Base-by-base conservation (phyloP, 257 asterid species). In the Scutellaria baicalensis region DNA sequence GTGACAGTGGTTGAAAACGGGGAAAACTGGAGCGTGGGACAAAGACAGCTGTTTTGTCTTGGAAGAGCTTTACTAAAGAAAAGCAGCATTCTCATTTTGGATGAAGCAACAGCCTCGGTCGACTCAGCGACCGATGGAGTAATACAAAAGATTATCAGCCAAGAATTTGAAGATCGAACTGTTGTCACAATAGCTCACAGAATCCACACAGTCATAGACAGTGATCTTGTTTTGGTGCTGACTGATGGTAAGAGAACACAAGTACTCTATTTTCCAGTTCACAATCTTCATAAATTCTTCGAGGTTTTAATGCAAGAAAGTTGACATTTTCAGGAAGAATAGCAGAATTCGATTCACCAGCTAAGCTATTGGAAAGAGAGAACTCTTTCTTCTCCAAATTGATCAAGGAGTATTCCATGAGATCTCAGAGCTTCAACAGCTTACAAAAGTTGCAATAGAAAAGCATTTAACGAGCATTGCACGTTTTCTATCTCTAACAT, bases 21-120 rank as follows among this genome's bases (percentile, higher is more conserved):
- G 55, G 99, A 93, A 64, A 94, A 94, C 80, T 94, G 99, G 99
- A 94, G 99, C 13, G 99, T 83, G 0, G 99, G 99, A 13, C 99
- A 94, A 66, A 86, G 97, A 77, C 99, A 94, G 77, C 82, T 94
- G 42, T 89, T 89, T 65, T 94, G 99, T 78, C 96, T 94, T 0
- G 99, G 97, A 64, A 82, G 96, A 78, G 96, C 99, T 69, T 78
- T 93, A 71, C 86, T 91, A 17, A 91, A 91, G 90, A 91, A 85
- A 80, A 91, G 96, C 87, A 83, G 80, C 77, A 81, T 94, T 74
- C 96, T 94, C 10, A 87, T 94, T 47, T 88, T 91, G 17, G 99
- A 94, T 59, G 99, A 94, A 87, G 97, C 99, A 72, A 94, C 97
- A 0, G 96, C 99, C 57, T 94, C 97, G 0, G 89, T 94, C 16